Evolutionary conservation across 2,329 filamentous ascomycete genomes (phyloP), one percentile per base, ranked within the genome.

Genomic region (Grosmannia serpens): DNA sequence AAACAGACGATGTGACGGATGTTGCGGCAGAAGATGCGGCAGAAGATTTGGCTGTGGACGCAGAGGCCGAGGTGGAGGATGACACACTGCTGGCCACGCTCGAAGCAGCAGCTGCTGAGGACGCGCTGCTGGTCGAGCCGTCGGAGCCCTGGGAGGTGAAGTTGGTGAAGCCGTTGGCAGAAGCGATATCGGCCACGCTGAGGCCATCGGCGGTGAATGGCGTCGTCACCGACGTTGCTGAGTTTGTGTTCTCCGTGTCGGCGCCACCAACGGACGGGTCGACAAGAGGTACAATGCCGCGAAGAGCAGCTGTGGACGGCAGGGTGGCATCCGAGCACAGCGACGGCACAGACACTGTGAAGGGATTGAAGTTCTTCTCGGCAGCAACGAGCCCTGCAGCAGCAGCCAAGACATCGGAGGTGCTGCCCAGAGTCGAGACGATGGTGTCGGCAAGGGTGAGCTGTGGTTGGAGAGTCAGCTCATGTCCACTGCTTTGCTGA

Each of bases 271-370:
- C 83, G 61, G 72, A 80, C 2, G 86, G 85, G 68, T 88, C 86
- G 61, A 88, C 79, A 15, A 85, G 75, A 29, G 85, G 85, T 4
- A 86, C 75, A 59, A 89, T 83, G 62, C 86, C 86, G 50, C 85
- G 77, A 33, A 88, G 80, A 58, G 76, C 76, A 29, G 71, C 70
- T 8, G 81, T 87, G 33, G 75, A 78, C 11, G 86, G 86, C 2
- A 89, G 78, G 29, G 75, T 73, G 2, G 83, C 72, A 62, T 88
- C 83, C 41, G 74, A 78, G 71, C 86, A 88, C 67, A 89, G 79
- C 61, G 77, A 81, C 22, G 82, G 84, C 38, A 82, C 75, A 65
- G 73, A 73, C 61, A 80, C 77, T 58, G 71, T 79, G 63, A 83
- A 87, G 56, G 83, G 83, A 47, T 65, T 65, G 51, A 65, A 64